phyloP scores from a whole-genome alignment of 257 asterid species.

The Thymus mandschuricus region DNA sequence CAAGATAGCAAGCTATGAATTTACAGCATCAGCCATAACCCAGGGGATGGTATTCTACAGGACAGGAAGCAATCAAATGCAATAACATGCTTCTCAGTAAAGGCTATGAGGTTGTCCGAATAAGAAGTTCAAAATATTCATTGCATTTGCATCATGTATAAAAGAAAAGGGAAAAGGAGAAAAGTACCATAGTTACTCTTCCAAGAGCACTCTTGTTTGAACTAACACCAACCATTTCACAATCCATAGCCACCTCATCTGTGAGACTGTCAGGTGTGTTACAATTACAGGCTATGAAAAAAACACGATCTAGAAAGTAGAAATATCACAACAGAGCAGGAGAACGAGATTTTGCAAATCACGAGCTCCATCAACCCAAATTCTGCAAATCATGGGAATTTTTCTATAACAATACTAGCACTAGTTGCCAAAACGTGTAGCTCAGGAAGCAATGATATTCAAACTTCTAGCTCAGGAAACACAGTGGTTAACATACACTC shows the following conservation, averaged over 20 bases:
- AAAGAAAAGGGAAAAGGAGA: conserved; percentile 16
- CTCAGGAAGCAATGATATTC: not conserved
- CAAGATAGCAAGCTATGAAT: conserved; percentile 15
- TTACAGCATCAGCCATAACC: conserved; percentile 4
- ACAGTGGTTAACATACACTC: not conserved
- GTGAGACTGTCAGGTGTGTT: conserved; percentile 58
- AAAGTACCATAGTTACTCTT: conserved; percentile 84
- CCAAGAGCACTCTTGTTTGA: conserved; percentile 93
- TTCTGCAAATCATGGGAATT: not conserved
- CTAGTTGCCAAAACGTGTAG: not conserved
- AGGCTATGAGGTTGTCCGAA: not conserved
- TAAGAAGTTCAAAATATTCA: conserved; percentile 6
- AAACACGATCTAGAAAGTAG: conserved; percentile 16
- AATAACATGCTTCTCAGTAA: not conserved
- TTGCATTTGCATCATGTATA: conserved; percentile 7
- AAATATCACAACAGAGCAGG: conserved; percentile 10
- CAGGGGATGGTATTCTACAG: not conserved
- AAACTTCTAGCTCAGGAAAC: not conserved
- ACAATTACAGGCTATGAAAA: conserved; percentile 17
- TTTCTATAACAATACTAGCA: not conserved
- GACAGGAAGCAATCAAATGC: not conserved
- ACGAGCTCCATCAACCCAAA: not conserved
- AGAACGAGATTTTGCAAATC: not conserved
- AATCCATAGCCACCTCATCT: conserved; percentile 85
- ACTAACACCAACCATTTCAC: conserved; percentile 98